Base-by-base conservation (phyloP, 768 basidiomycete genomes). In the Rhodocollybia butyracea region DNA sequence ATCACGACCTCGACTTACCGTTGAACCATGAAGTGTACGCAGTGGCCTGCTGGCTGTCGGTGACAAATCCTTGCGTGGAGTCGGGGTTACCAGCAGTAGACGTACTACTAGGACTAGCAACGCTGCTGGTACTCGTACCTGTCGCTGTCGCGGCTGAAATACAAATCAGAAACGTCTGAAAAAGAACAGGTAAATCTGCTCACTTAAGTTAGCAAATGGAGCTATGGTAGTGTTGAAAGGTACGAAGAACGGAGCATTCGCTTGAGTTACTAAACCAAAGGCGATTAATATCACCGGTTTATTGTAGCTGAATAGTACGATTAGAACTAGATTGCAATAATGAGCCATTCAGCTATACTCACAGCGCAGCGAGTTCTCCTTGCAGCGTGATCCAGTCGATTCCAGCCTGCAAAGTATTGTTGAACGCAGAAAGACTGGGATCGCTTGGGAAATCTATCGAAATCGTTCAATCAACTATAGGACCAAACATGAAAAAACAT, bases 201-300 rank as follows among this genome's bases (percentile, higher is more conserved):
- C n/a, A n/a, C n/a, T n/a, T n/a, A n/a, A n/a, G n/a, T n/a, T n/a
- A 26, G 68, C 74, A 57, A 74, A 76, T n/a, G 78, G 69, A 17
- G 78, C 65, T 55, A 70, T 56, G 54, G 68, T 47, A 34, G 68
- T 66, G 62, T 88, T 84, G 73, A 88, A 88, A 1, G 86, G 84
- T 5, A 84, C 81, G 54, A 84, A 89, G 59, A 66, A 64, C 17
- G 76, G 70, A 0, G 78, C 65, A 66, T 82, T 85, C 34, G 63
- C 53, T 57, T 81, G 76, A 0, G 85, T 83, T 21, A 88, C 83
- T 43, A 88, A 70, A 72, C 87, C 86, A 50, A 88, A 84, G 1
- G 72, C 80, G 31, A 75, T 79, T 31, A 86, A 64, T 3, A 73
- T 60, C 10, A 77, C 63, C 3, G 86, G 86, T 61, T 87, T 88